Conservation (phyloP, 2,329 filamentous ascomycete genomes). For the Cryphonectria japonica region DNA sequence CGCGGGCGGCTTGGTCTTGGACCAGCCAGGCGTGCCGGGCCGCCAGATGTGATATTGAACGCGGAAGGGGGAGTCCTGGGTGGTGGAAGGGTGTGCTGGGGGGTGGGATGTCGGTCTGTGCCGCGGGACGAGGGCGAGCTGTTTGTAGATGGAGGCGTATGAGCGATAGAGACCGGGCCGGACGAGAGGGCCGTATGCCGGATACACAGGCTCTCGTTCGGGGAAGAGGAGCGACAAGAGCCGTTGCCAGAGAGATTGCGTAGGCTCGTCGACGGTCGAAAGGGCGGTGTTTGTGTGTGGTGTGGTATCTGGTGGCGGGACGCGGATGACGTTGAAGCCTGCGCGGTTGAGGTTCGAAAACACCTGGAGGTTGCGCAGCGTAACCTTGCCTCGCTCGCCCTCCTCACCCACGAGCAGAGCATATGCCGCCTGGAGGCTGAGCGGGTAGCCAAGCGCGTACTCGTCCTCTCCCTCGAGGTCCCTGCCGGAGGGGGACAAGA, state of each 20-base stretch:
- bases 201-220: constrained; percentile 34
- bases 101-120: constrained; percentile 57
- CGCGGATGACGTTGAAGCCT: constrained; percentile 81
- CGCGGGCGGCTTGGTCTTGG: constrained; percentile 73
- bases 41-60: constrained; percentile 86
- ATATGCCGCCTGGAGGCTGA: constrained; percentile 91
- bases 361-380: constrained; percentile 83
- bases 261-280: constrained; percentile 19
- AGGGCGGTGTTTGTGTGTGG: constrained; percentile 15
- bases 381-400: constrained; percentile 61
- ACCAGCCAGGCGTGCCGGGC: constrained; percentile 64
- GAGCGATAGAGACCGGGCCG: constrained; percentile 67
- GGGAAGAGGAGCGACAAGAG: constrained; percentile 52
- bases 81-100: constrained; percentile 35
- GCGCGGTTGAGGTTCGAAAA: constrained; percentile 82
- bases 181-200: constrained; percentile 60
- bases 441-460: constrained; percentile 70
- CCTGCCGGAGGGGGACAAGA: constrained; percentile 43
- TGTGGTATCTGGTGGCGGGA: constrained; percentile 44
- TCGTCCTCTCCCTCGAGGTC: constrained; percentile 47
- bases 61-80: constrained; percentile 61
- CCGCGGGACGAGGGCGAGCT: constrained; percentile 73
- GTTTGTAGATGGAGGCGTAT: constrained; percentile 73
- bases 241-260: constrained; percentile 53
- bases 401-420: constrained; percentile 78